phyloP scores from a whole-genome alignment of 139 green algal genomes.

The Coelastrella sp. region DNA sequence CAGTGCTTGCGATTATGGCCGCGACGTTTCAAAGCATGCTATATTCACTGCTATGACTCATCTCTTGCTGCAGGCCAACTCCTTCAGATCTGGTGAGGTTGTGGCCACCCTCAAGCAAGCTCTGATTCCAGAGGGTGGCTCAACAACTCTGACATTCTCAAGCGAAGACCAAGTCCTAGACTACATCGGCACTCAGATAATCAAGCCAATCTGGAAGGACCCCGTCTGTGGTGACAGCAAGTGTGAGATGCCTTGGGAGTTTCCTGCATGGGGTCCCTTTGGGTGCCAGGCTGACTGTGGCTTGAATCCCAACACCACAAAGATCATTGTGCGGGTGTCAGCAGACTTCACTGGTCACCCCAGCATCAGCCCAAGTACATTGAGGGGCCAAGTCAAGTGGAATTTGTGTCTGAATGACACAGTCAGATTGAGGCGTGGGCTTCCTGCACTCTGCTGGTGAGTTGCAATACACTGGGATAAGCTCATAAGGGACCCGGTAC shows the following conservation, averaged over 20 bases:
- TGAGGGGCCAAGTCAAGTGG: slow-evolving; percentile 76
- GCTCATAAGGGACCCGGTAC: background rate
- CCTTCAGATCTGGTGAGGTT: slow-evolving; percentile 77
- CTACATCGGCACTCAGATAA: slow-evolving; percentile 72
- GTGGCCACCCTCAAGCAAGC: slow-evolving; percentile 74
- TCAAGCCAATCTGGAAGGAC: slow-evolving; percentile 80
- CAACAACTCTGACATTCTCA: slow-evolving; percentile 62
- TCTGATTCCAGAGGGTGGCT: slow-evolving; percentile 70
- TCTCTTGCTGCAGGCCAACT: slow-evolving; percentile 62
- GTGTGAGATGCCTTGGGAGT: slow-evolving; percentile 83
- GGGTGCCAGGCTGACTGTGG: slow-evolving; percentile 79
- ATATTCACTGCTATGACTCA: background rate
- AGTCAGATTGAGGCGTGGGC: slow-evolving; percentile 53
- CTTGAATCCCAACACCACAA: slow-evolving; percentile 69
- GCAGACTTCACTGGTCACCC: slow-evolving; percentile 65
- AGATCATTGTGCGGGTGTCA: slow-evolving; percentile 61
- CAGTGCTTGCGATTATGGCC: background rate
- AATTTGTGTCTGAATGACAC: slow-evolving; percentile 80
- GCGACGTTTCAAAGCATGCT: background rate
- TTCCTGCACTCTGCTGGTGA: slow-evolving; percentile 80
- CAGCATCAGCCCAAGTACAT: slow-evolving; percentile 63
- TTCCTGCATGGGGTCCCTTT: slow-evolving; percentile 78
- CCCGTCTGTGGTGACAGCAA: slow-evolving; percentile 77
- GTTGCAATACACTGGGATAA: background rate
- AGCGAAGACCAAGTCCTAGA: slow-evolving; percentile 60